These are phyloP conservation scores for Ceratobasidium sp. DNA, from an alignment of 1,284 basidiomycete species.

Conservation along the genomic window DNA sequence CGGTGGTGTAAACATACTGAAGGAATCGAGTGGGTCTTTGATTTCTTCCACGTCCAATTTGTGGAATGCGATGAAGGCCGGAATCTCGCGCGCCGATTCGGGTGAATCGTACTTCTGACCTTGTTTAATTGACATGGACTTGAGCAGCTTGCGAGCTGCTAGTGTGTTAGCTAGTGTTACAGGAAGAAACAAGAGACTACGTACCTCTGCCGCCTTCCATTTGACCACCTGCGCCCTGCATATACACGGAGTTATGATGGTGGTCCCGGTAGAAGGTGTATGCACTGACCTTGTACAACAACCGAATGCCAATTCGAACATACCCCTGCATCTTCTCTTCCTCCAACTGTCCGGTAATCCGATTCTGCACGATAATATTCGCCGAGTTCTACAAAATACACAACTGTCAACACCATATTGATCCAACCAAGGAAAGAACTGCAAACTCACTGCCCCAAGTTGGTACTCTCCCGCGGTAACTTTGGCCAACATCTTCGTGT, in stretches of 20 bases:
- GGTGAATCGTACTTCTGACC: conserved; percentile 92
- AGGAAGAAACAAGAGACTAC: conserved; percentile 49
- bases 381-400: conserved; percentile 76
- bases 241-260: neutral
- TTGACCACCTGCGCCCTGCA: conserved; percentile 79
- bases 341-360: conserved; percentile 88
- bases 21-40: conserved; percentile 81
- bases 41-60: conserved; percentile 86
- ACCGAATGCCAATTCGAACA: conserved; percentile 89
- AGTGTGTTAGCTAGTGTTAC: conserved; percentile 22
- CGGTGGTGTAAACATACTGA: conserved; percentile 66
- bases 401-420: conserved; percentile 20
- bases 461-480: conserved; percentile 87
- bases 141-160: conserved; percentile 79
- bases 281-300: conserved; percentile 82
- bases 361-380: conserved; percentile 96
- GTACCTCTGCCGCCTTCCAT: conserved; percentile 91
- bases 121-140: conserved; percentile 93
- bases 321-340: conserved; percentile 99
- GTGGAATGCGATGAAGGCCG: conserved; percentile 91
- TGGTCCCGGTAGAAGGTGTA: neutral
- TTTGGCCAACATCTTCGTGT: conserved; percentile 88
- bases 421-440: neutral
- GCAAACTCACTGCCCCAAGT: conserved; percentile 80
- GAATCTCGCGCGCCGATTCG: conserved; percentile 85